Percentiles rank a stretch among this genome's conserved stretches.
phyloP scores from a whole-genome alignment of 1,284 basidiomycete genomes.

The Psilocybe mexicana region DNA sequence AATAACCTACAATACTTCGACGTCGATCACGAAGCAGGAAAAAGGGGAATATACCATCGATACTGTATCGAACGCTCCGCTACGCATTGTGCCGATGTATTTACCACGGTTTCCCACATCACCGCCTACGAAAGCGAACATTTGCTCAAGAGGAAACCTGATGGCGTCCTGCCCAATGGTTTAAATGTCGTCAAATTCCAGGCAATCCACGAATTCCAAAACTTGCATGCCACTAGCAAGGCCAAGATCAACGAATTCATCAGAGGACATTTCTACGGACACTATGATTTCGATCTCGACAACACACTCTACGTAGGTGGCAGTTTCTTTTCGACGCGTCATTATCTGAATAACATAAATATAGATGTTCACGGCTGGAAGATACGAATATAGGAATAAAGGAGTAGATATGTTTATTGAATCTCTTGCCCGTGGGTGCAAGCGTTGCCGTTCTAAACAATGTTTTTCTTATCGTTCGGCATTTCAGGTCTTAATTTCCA shows the following conservation, averaged over 20 bases:
- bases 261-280: conserved; percentile 96
- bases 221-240: conserved; percentile 89
- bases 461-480: conserved; percentile 6
- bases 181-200: conserved; percentile 98
- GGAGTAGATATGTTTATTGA: conserved; percentile 99
- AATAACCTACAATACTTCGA: conserved; percentile 99
- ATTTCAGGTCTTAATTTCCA: conserved; percentile 76
- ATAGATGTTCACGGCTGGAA: conserved; percentile 95
- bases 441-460: conserved; percentile 6
- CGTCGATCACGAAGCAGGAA: conserved; percentile 98
- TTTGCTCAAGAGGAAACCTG: conserved; percentile 94
- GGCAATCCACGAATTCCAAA: conserved; percentile 83
- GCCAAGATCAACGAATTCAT: conserved; percentile 98
- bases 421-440: conserved; percentile 77
- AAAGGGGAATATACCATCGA: conserved; percentile 89
- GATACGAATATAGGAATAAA: conserved; percentile 99
- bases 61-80: conserved; percentile 98
- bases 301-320: conserved; percentile 87
- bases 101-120: conserved; percentile 97
- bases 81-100: conserved; percentile 95
- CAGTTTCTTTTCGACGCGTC: not conserved
- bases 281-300: conserved; percentile 94
- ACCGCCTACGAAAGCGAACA: conserved; percentile 98
- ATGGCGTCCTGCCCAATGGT: conserved; percentile 97
- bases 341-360: not conserved